Evolutionary conservation across 2,329 filamentous ascomycete species (phyloP).

Genomic region (Dissoconium aciculare): DNA sequence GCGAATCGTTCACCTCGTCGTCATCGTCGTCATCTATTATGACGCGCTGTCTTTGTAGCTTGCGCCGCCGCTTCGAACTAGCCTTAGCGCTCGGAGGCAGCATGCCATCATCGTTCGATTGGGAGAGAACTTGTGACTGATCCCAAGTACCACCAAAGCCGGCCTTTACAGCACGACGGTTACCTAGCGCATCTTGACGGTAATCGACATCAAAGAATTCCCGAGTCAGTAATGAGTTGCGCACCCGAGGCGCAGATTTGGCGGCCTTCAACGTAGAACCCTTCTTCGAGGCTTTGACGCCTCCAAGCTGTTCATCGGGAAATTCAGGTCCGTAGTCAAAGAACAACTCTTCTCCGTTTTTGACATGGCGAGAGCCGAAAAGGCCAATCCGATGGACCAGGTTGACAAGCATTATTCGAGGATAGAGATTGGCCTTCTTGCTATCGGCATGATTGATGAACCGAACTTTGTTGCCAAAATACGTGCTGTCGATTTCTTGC

Average conservation of each 20-base stretch:
- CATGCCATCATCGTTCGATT: no score
- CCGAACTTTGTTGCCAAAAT: conserved; percentile 64
- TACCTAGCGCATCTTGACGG: conserved; percentile 11
- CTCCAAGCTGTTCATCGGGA: conserved; percentile 16
- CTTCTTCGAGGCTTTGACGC: conserved; percentile 8
- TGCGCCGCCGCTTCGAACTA: conserved; percentile 1
- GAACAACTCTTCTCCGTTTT: conserved; percentile 60
- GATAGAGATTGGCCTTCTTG: conserved; percentile 44
- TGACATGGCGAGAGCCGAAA: conserved; percentile 50
- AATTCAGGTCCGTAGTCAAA: conserved; percentile 54
- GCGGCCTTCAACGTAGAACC: conserved; percentile 4
- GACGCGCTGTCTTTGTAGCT: background rate
- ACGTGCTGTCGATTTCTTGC: conserved; percentile 53
- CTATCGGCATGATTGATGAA: conserved; percentile 66
- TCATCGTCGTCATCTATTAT: conserved; percentile 1
- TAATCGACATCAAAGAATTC: conserved; percentile 15
- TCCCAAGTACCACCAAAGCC: conserved; percentile 7
- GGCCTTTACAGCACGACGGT: conserved; percentile 10
- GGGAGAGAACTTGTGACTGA: no score
- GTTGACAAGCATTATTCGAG: conserved; percentile 57
- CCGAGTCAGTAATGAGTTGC: conserved; percentile 12
- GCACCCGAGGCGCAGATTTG: conserved; percentile 12
- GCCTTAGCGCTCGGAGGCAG: no score
- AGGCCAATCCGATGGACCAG: conserved; percentile 62
- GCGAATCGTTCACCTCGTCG: conserved; percentile 1